Evolutionary conservation across 495 filamentous ascomycete species (phyloP).

Genomic region (Aspergillus nanangensis): DNA sequence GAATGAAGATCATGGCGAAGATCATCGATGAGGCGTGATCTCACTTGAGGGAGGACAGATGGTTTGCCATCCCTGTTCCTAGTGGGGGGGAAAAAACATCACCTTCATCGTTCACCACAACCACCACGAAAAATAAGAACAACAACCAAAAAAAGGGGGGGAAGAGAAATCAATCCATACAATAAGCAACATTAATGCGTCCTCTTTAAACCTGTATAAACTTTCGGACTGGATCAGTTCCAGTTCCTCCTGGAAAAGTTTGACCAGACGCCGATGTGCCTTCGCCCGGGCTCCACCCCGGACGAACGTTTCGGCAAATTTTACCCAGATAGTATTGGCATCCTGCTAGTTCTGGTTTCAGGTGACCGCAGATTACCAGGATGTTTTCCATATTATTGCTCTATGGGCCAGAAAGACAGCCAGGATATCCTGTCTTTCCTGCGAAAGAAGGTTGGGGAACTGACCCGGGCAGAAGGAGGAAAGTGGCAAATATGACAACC

Average conservation of each 20-base stretch:
- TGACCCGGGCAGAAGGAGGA: background rate
- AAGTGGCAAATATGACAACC: no score
- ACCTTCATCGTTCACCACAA: background rate
- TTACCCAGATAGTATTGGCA: conserved; percentile 6
- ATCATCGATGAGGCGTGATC: background rate
- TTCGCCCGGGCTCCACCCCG: conserved; percentile 16
- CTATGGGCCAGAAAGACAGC: no score
- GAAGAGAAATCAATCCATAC: background rate
- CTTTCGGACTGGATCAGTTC: background rate
- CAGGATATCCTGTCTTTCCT: background rate
- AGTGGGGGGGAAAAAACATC: background rate
- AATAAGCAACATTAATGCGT: background rate
- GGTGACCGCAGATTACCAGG: conserved; percentile 1
- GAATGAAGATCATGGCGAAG: background rate
- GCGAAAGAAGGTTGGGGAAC: background rate
- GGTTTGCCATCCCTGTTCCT: background rate
- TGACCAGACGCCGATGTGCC: background rate
- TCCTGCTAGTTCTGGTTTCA: conserved; percentile 4
- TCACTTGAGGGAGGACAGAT: background rate
- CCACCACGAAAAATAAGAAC: background rate
- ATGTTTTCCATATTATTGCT: no score
- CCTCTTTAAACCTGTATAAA: background rate
- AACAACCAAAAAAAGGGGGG: background rate
- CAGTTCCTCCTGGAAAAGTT: background rate
- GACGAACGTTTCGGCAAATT: conserved; percentile 20